Conservation (phyloP, 192 early-diverging fungal species). For the Coemansia sp. region DNA sequence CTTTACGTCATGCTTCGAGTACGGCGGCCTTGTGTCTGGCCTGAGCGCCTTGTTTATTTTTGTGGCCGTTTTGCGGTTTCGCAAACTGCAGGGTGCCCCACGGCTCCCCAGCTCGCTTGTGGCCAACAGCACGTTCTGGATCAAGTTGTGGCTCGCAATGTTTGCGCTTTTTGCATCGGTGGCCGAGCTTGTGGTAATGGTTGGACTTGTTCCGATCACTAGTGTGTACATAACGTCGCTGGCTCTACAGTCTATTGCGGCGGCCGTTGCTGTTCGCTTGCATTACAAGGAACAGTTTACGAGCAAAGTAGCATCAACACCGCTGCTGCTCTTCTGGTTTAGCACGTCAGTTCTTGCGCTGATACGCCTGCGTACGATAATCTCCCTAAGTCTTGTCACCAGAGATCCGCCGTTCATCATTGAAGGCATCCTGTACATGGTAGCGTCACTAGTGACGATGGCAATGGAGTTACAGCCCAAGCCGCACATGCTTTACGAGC, state of each 20-base stretch:
- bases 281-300: constrained; percentile 41
- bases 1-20: constrained; percentile 48
- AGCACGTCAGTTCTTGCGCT: constrained; percentile 28
- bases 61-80: constrained; percentile 20
- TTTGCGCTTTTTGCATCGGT: constrained; percentile 29
- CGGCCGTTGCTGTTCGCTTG: constrained; percentile 28
- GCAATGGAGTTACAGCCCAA: constrained; percentile 41
- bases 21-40: constrained; percentile 29
- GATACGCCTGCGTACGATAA: constrained; percentile 42
- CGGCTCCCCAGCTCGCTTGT: constrained; percentile 16
- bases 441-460: constrained; percentile 32
- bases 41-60: constrained; percentile 30
- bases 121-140: constrained; percentile 26
- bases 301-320: constrained; percentile 36
- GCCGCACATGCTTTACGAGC: constrained; percentile 30
- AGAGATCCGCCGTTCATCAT: constrained; percentile 11
- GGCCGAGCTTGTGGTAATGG: constrained; percentile 18
- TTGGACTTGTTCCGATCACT: not conserved
- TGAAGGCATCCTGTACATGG: constrained; percentile 18
- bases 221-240: constrained; percentile 29
- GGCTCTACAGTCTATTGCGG: constrained; percentile 33
- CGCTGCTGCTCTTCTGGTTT: constrained; percentile 54
- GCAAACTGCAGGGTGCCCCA: not conserved
- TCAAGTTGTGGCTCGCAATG: constrained; percentile 21
- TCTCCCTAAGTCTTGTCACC: constrained; percentile 15